Evolutionary conservation across 2,329 filamentous ascomycete genomes (phyloP), one percentile per base, ranked within the genome.

Genomic region (Exutisphaerella laricina): DNA sequence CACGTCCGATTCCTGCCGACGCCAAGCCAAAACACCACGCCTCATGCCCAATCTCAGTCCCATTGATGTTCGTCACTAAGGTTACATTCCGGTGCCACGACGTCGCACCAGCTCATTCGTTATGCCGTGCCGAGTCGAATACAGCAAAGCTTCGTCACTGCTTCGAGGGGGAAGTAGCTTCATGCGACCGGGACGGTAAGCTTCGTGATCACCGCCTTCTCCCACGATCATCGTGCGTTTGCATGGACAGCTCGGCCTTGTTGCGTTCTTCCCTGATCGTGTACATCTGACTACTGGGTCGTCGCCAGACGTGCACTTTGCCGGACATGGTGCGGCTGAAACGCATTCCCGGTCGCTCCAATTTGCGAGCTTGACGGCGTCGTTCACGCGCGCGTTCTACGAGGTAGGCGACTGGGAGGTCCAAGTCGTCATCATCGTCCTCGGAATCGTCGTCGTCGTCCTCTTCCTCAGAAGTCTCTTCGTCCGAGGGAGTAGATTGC

Each of bases 261-360:
- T n/a, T n/a, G n/a, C n/a, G 34, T 13, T 56, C 53, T 35, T 62
- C 59, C 12, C 55, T 51, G 7, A 61, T 48, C 5, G 58, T 41
- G 34, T 53, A 56, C 6, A 62, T 48, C 16, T 57, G 45, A 39
- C 45, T 50, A 36, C 56, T 53, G n/a, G 59, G 59, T 38, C 58
- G 47, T 28, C 49, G 36, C 59, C 59, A 62, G 6, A 50, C 48
- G 38, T 62, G 59, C 25, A 46, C 22, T 39, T 58, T 59, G n/a
- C 59, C 59, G 1, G 54, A 58, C 49, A 62, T 46, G 10, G 58
- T 61, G 13, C 58, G 42, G 13, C 48, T 50, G 35, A 55, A 50
- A 9, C 55, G 41, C 23, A 62, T 43, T 17, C 59, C 59, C 4
- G 59, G 59, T 9, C 59, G 58, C 30, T 56, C 45, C 18, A 52